These are phyloP conservation scores for Blepharisma stoltei DNA, from an alignment of 73 alveolate genomes.

Conservation along the genomic window DNA sequence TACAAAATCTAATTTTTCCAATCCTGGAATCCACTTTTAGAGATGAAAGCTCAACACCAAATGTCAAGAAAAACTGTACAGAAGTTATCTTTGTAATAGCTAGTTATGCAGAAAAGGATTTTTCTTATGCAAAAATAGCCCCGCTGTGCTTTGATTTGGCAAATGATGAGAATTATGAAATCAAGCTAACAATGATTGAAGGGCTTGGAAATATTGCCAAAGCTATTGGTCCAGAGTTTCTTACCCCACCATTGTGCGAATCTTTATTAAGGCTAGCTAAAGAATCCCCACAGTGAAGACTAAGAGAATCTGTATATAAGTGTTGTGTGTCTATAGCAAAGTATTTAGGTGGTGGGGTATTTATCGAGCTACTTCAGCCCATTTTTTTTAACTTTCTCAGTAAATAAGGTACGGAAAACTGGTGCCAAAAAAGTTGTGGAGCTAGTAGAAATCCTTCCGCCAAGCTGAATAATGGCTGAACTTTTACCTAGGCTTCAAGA, in stretches of 20 bases:
- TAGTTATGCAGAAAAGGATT: slow-evolving; percentile 29
- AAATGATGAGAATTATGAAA: slow-evolving; percentile 96
- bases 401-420: slow-evolving; percentile 89
- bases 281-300: slow-evolving; percentile 94
- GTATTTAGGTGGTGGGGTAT: slow-evolving; percentile 72
- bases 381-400: slow-evolving; percentile 83
- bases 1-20: slow-evolving; percentile 51
- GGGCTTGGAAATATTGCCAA: slow-evolving; percentile 86
- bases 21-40: slow-evolving; percentile 18
- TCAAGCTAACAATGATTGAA: slow-evolving; percentile 79
- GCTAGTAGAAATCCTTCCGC: slow-evolving; percentile 71
- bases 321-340: slow-evolving; percentile 63
- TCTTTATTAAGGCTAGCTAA: slow-evolving; percentile 79
- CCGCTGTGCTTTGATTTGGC: slow-evolving; percentile 80
- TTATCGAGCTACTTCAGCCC: slow-evolving; percentile 77
- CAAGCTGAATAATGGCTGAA: slow-evolving; percentile 84
- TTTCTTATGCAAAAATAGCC: slow-evolving; percentile 69
- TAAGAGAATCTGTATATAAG: slow-evolving; percentile 83
- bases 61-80: slow-evolving; percentile 5
- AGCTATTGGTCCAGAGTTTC: slow-evolving; percentile 86
- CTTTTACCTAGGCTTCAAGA: slow-evolving; percentile 87
- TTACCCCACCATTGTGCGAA: slow-evolving; percentile 59
- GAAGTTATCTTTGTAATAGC: slow-evolving; percentile 24
- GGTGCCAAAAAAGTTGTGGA: slow-evolving; percentile 81
- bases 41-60: slow-evolving; percentile 19